Conservation (phyloP, 73 alveolate species). For the Blepharisma japonicum region DNA sequence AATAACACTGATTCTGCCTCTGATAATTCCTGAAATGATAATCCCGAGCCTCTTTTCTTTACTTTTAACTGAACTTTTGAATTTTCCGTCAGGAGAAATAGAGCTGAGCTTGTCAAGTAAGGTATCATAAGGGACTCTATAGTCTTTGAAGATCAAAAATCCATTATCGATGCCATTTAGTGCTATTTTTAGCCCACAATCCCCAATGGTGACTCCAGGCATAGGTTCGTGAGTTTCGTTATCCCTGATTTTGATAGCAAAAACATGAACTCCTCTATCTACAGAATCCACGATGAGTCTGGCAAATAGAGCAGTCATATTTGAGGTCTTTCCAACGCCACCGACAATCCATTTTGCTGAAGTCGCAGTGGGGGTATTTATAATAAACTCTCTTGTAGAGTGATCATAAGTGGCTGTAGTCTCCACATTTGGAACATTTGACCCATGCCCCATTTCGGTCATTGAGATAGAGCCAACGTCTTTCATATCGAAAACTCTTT, state of each 20-base stretch:
- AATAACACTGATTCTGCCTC: slow-evolving; percentile 70
- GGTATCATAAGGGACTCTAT: slow-evolving; percentile 63
- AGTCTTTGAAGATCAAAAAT: slow-evolving; percentile 60
- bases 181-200: slow-evolving; percentile 81
- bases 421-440: slow-evolving; percentile 66
- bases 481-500: slow-evolving; percentile 19
- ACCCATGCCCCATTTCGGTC: slow-evolving; percentile 89
- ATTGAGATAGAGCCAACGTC: slow-evolving; percentile 72
- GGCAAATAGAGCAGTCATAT: slow-evolving; percentile 71
- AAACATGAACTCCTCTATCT: slow-evolving; percentile 76
- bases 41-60: slow-evolving; percentile 79
- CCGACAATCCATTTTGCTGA: slow-evolving; percentile 87
- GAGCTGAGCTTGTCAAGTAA: slow-evolving; percentile 63
- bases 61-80: slow-evolving; percentile 50
- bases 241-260: slow-evolving; percentile 74
- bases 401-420: slow-evolving; percentile 76
- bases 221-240: slow-evolving; percentile 45
- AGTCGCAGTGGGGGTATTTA: slow-evolving; percentile 61
- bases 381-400: slow-evolving; percentile 61
- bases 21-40: slow-evolving; percentile 55
- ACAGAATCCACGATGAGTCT: slow-evolving; percentile 47
- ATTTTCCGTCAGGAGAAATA: slow-evolving; percentile 62
- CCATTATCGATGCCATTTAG: slow-evolving; percentile 80
- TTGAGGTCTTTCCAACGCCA: slow-evolving; percentile 70
- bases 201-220: slow-evolving; percentile 80